These are phyloP conservation scores for Fusarium sp. DNA, from an alignment of 2,329 filamentous ascomycete species.

Conservation along the genomic window DNA sequence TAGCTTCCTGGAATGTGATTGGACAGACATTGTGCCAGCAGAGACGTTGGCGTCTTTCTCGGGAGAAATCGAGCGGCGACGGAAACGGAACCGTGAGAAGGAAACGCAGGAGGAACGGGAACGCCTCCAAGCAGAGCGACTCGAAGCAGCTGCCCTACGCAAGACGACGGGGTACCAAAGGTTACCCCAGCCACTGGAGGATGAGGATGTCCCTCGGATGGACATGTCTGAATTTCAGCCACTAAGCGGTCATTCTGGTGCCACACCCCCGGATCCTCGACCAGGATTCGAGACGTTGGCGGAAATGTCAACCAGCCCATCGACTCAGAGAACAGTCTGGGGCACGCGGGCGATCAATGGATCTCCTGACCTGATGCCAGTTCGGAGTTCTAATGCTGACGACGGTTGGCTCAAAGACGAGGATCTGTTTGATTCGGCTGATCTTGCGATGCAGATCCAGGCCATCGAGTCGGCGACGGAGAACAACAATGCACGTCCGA, in stretches of 20 bases:
- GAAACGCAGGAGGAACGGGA: constrained; percentile 89
- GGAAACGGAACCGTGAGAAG: constrained; percentile 85
- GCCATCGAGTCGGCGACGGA: constrained; percentile 58
- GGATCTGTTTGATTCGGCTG: constrained; percentile 73
- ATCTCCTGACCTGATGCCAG: constrained; percentile 65
- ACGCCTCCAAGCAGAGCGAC: constrained; percentile 81
- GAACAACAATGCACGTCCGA: constrained; percentile 30
- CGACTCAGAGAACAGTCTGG: constrained; percentile 85
- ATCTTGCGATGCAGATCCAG: constrained; percentile 70
- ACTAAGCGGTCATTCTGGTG: constrained; percentile 61
- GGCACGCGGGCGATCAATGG: constrained; percentile 79
- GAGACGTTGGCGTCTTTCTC: constrained; percentile 81
- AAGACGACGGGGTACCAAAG: constrained; percentile 56
- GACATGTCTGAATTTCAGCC: constrained; percentile 75
- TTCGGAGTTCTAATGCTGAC: constrained; percentile 53
- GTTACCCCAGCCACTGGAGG: constrained; percentile 53
- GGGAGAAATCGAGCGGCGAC: constrained; percentile 79
- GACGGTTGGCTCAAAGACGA: constrained; percentile 92
- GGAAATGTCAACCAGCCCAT: constrained; percentile 84
- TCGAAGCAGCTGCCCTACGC: constrained; percentile 78
- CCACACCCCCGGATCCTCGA: constrained; percentile 67
- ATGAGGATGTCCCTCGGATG: constrained; percentile 54
- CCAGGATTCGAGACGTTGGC: constrained; percentile 76
- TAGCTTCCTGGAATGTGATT: constrained; percentile 92
- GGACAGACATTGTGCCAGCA: constrained; percentile 86